These are phyloP conservation scores for Acanthamoeba castellanii DNA, from an alignment of 208 protist species.

Conservation along the genomic window DNA sequence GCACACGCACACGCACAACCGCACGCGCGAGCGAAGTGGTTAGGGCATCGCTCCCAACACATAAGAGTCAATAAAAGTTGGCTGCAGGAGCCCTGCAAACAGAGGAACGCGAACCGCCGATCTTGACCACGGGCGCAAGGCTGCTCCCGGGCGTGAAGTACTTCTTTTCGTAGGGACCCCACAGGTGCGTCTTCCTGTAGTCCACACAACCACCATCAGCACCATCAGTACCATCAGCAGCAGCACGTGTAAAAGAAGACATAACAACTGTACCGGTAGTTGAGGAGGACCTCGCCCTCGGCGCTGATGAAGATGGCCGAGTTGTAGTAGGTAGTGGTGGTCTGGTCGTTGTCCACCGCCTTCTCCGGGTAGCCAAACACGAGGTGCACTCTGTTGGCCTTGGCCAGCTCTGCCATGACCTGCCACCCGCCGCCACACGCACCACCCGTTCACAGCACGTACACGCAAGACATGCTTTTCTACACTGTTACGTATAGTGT, in stretches of 20 bases:
- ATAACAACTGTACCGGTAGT: not conserved
- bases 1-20: too few relatives aligned
- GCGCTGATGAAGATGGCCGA: slow-evolving; percentile 24
- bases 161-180: slow-evolving; percentile 41
- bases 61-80: not conserved
- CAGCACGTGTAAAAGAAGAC: not conserved
- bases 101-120: not conserved
- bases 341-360: not conserved
- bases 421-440: not conserved
- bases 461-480: not conserved
- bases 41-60: not conserved
- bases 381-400: not conserved
- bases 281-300: not conserved
- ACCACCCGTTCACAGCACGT: not conserved
- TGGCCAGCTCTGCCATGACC: not conserved
- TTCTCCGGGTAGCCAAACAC: slow-evolving; percentile 9
- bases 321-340: not conserved
- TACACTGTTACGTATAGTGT: too few relatives aligned
- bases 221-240: not conserved
- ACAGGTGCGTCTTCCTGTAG: slow-evolving; percentile 30
- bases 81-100: too few relatives aligned
- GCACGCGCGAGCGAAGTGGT: not conserved
- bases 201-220: not conserved
- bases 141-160: not conserved
- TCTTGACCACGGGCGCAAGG: not conserved